Base-by-base conservation (phyloP, 179 eudicot species). In the Nepenthes alata region DNA sequence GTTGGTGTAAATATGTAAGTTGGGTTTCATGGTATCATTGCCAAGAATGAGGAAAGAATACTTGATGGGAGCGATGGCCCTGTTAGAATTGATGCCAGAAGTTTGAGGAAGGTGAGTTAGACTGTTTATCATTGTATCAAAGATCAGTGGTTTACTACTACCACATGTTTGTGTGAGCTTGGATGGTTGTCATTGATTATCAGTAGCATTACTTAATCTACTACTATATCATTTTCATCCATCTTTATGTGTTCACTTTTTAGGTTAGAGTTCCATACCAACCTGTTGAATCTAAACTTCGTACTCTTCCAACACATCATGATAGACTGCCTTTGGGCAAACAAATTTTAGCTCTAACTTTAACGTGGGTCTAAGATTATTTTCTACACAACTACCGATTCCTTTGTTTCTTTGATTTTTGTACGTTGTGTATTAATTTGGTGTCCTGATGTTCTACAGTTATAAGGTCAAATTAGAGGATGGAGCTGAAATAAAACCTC, bases 301-400 rank as follows among this genome's bases (percentile, higher is more conserved):
- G 75, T 59, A 77, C 96, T 37, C 99, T 94, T 54, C 62, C 87
- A 8, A 65, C 87, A 57, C 81, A 75, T 62, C 87, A 96, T 61
- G 99, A 94, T 75, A 82, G 76, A 72, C 74, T 94, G 64, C 97
- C 99, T 38, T 90, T 96, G n/a, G 99, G 99, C 53, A 83, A 90
- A 80, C 97, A 94, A 80, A 90, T 64, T 51, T 73, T 94, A 67
- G 87, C 97, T 39, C 64, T 94, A 64, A 82, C 81, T 50, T 74
- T 94, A 68, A 87, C 85, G 97, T 94, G 70, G 65, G 97, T 80
- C 69, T 53, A 67, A 39, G 47, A 61, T 70, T 53, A 47, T 64
- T 13, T 12, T 14, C 35, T 55, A 13, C 35, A n/a, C 15, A 35
- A 6, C 25, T 69, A 6, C 6, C 15, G 4, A 47, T 59, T 63